These are phyloP conservation scores for Helotiales sp. DNA, from an alignment of 2,329 filamentous ascomycete genomes.

Conservation along the genomic window DNA sequence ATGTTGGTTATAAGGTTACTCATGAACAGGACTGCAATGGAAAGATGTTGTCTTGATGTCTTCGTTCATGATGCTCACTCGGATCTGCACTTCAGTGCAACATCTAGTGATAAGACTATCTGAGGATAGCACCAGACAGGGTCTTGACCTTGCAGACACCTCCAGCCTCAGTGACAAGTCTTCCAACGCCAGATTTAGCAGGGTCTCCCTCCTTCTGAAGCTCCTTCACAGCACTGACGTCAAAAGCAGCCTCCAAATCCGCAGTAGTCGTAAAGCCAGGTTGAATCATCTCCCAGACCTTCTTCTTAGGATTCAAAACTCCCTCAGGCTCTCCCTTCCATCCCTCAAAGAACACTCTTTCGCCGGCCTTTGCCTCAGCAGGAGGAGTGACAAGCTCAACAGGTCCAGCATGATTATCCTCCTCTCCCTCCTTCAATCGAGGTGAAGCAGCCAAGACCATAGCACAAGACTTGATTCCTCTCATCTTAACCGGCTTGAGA, in stretches of 20 bases:
- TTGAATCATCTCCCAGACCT: slow-evolving; percentile 97
- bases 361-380: slow-evolving; percentile 74
- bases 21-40: too few relatives aligned
- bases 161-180: slow-evolving; percentile 74
- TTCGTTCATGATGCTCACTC: too few relatives aligned
- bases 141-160: slow-evolving; percentile 82
- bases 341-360: slow-evolving; percentile 89
- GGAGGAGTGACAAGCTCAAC: slow-evolving; percentile 92
- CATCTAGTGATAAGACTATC: slow-evolving; percentile 51
- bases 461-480: slow-evolving; percentile 75
- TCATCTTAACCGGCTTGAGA: slow-evolving; percentile 99
- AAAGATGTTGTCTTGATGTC: too few relatives aligned
- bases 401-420: slow-evolving; percentile 80
- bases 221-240: slow-evolving; percentile 74
- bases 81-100: background rate
- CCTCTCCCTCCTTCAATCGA: slow-evolving; percentile 76
- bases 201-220: slow-evolving; percentile 67
- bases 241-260: slow-evolving; percentile 79
- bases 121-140: slow-evolving; percentile 77
- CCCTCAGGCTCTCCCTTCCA: slow-evolving; percentile 93
- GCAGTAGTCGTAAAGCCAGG: slow-evolving; percentile 92
- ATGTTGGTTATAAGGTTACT: too few relatives aligned
- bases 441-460: slow-evolving; percentile 97
- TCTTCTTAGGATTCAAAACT: slow-evolving; percentile 98
- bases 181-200: slow-evolving; percentile 46